Evolutionary conservation across 805 yeast species (phyloP).

Genomic region (Nakazawaea anatomiae): DNA sequence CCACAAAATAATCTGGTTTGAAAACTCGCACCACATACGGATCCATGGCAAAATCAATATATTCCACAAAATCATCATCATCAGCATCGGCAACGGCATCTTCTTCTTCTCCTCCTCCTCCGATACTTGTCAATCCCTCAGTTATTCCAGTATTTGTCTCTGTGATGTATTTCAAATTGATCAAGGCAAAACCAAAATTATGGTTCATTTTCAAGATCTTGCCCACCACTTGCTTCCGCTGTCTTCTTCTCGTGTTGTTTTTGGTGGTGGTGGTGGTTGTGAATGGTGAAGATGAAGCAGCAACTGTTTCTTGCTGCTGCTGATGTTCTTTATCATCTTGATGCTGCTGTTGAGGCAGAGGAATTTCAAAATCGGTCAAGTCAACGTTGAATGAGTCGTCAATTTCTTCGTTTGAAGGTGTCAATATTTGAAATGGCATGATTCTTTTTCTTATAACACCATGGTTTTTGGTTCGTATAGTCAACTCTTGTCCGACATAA

Average conservation of each 20-base stretch:
- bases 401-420: conserved; percentile 9
- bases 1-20: conserved; percentile 72
- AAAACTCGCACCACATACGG: conserved; percentile 36
- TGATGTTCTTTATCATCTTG: not conserved
- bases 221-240: conserved; percentile 43
- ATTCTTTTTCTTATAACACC: conserved; percentile 82
- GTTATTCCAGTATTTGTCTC: not conserved
- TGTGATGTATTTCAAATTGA: conserved; percentile 32
- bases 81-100: not conserved
- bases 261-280: not conserved
- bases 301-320: not conserved
- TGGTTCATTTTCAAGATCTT: conserved; percentile 50
- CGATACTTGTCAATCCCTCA: not conserved
- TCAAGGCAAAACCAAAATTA: conserved; percentile 60
- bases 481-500: conserved; percentile 92
- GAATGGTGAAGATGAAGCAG: not conserved
- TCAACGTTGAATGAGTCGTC: conserved; percentile 15
- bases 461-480: conserved; percentile 78
- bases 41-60: conserved; percentile 1
- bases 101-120: not conserved
- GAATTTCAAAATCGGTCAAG: not conserved
- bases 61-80: not conserved
- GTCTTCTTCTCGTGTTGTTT: conserved; percentile 4
- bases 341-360: not conserved
- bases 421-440: conserved; percentile 53